Percentiles rank a stretch among this genome's conserved stretches.
These are phyloP conservation scores for Aspergillus ibericus DNA, from an alignment of 2,329 filamentous ascomycete species.

Conservation along the genomic window DNA sequence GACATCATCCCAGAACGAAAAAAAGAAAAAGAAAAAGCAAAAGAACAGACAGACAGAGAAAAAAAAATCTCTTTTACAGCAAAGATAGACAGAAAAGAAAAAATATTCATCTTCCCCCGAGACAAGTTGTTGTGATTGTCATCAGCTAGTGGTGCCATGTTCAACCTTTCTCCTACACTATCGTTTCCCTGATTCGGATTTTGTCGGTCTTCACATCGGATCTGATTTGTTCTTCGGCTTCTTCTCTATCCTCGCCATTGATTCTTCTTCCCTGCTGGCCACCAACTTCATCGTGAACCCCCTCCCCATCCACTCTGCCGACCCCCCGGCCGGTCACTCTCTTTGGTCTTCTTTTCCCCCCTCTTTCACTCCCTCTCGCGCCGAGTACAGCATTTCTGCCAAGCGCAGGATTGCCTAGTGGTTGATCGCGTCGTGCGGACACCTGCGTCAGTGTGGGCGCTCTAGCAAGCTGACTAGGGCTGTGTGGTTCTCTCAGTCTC, in stretches of 20 bases:
- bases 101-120: slow-evolving; percentile 2
- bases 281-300: too few species aligned
- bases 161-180: slow-evolving; percentile 19
- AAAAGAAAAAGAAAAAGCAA: neutral
- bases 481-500: slow-evolving; percentile 17
- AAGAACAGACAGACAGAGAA: slow-evolving; percentile 3
- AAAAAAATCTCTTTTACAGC: neutral
- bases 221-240: slow-evolving; percentile 9
- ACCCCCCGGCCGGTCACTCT: neutral
- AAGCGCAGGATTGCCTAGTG: slow-evolving; percentile 21
- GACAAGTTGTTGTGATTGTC: slow-evolving; percentile 2
- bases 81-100: neutral
- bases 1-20: neutral
- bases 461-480: slow-evolving; percentile 22
- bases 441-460: slow-evolving; percentile 27
- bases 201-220: slow-evolving; percentile 12
- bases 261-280: neutral
- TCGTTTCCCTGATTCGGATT: slow-evolving; percentile 20
- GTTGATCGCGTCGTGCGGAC: slow-evolving; percentile 27
- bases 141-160: slow-evolving; percentile 26
- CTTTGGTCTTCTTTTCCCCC: neutral
- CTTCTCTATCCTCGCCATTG: neutral
- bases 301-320: too few species aligned
- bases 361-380: slow-evolving; percentile 4
- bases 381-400: slow-evolving; percentile 25